These are phyloP conservation scores for Venturia pyrina DNA, from an alignment of 2,329 filamentous ascomycete species.

Conservation along the genomic window DNA sequence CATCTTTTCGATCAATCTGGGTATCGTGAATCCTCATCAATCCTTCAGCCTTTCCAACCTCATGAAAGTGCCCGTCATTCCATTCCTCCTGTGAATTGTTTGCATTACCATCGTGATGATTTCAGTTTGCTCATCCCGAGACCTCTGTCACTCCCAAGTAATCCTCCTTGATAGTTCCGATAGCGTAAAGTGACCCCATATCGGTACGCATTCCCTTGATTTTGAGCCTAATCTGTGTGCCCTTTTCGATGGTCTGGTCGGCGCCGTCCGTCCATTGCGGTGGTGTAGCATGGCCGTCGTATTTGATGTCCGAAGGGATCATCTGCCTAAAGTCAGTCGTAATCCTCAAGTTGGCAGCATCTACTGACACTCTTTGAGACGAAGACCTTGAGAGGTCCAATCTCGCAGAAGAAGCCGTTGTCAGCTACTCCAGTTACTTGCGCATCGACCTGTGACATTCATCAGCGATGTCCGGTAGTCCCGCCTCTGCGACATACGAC, in stretches of 20 bases:
- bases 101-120: neutral
- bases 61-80: neutral
- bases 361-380: slow-evolving; percentile 67
- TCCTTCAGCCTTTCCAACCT: neutral
- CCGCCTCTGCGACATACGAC: slow-evolving; percentile 56
- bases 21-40: neutral
- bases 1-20: neutral
- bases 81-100: neutral
- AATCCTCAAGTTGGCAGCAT: slow-evolving; percentile 18
- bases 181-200: slow-evolving; percentile 90
- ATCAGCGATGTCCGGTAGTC: slow-evolving; percentile 17
- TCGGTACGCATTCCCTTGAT: slow-evolving; percentile 90
- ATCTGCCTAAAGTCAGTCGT: slow-evolving; percentile 44
- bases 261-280: slow-evolving; percentile 93
- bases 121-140: neutral
- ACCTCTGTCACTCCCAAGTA: slow-evolving; percentile 23
- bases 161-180: slow-evolving; percentile 87
- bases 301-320: slow-evolving; percentile 86
- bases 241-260: slow-evolving; percentile 86
- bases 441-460: slow-evolving; percentile 66
- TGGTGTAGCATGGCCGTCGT: slow-evolving; percentile 91
- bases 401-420: slow-evolving; percentile 82
- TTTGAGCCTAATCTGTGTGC: slow-evolving; percentile 87
- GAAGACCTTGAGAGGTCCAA: slow-evolving; percentile 68
- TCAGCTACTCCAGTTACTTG: slow-evolving; percentile 85